phyloP scores from a whole-genome alignment of 225 moss, liverwort and hornwort species.

The Lunularia cruciata region DNA sequence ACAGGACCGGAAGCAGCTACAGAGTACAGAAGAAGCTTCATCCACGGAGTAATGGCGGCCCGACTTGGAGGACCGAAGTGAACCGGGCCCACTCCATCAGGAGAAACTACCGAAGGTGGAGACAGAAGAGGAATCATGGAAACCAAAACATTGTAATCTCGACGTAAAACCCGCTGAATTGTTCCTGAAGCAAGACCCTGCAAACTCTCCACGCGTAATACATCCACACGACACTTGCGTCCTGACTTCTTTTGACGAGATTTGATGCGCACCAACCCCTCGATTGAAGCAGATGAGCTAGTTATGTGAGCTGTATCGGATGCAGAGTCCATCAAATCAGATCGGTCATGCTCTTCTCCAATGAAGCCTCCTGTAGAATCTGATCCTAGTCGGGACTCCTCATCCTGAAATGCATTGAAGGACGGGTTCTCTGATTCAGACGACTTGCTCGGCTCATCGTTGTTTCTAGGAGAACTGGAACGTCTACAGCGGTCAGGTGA shows the following conservation, averaged over 20 bases:
- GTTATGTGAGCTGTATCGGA: conserved; percentile 29
- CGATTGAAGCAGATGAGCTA: conserved; percentile 38
- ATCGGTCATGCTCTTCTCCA: conserved; percentile 20
- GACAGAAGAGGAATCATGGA: conserved; percentile 96
- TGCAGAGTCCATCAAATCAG: conserved; percentile 19
- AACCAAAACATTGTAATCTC: conserved; percentile 95
- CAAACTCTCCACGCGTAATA: conserved; percentile 93
- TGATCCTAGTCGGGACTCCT: background rate
- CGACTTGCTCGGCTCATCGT: conserved; percentile 16
- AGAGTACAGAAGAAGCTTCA: conserved; percentile 89
- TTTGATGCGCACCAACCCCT: conserved; percentile 43
- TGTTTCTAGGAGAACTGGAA: conserved; percentile 14
- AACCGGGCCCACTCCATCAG: conserved; percentile 83
- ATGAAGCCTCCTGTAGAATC: background rate
- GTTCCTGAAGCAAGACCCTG: conserved; percentile 89
- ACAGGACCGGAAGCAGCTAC: conserved; percentile 55
- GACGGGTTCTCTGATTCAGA: background rate
- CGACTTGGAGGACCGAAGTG: conserved; percentile 98
- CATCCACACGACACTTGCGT: conserved; percentile 80
- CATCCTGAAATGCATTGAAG: background rate
- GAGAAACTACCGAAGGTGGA: conserved; percentile 85
- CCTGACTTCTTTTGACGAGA: conserved; percentile 48
- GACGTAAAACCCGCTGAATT: conserved; percentile 78
- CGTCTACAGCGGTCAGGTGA: conserved; percentile 8
- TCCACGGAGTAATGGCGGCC: conserved; percentile 88